Conservation (phyloP, 495 filamentous ascomycete genomes). For the Poronia punctata region DNA sequence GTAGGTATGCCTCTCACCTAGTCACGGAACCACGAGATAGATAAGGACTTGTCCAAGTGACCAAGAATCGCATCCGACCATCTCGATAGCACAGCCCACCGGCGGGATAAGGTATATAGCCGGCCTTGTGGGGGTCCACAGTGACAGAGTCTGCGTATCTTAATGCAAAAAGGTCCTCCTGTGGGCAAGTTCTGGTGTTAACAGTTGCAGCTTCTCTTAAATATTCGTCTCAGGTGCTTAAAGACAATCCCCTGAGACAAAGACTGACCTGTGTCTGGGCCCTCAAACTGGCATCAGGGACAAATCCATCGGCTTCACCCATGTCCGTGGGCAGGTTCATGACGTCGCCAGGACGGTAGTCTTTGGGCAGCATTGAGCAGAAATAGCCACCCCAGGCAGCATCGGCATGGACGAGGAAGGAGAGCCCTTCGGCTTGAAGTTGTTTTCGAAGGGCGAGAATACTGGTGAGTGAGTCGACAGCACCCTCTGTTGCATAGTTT, state of each 20-base stretch:
- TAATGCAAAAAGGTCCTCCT: slow-evolving; percentile 28
- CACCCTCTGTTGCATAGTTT: slow-evolving; percentile 25
- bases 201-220: too few species aligned
- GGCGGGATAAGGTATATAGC: slow-evolving; percentile 43
- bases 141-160: slow-evolving; percentile 37
- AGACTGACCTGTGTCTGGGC: slow-evolving; percentile 22
- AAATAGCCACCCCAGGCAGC: slow-evolving; percentile 50
- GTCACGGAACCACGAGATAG: slow-evolving; percentile 25
- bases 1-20: neutral
- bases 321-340: slow-evolving; percentile 13
- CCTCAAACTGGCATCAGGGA: slow-evolving; percentile 24
- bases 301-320: slow-evolving; percentile 21
- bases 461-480: slow-evolving; percentile 30
- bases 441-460: slow-evolving; percentile 33
- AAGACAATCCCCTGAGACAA: neutral
- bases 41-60: slow-evolving; percentile 43
- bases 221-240: too few species aligned
- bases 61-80: slow-evolving; percentile 35
- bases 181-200: neutral
- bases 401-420: slow-evolving; percentile 39
- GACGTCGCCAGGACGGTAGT: slow-evolving; percentile 14
- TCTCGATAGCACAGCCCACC: slow-evolving; percentile 40
- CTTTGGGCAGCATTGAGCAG: slow-evolving; percentile 32
- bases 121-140: slow-evolving; percentile 43
- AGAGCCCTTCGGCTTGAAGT: slow-evolving; percentile 33